Percentiles rank a stretch among this genome's conserved stretches.
phyloP scores from a whole-genome alignment of 805 yeast genomes.

The Lipomyces lipofer region DNA sequence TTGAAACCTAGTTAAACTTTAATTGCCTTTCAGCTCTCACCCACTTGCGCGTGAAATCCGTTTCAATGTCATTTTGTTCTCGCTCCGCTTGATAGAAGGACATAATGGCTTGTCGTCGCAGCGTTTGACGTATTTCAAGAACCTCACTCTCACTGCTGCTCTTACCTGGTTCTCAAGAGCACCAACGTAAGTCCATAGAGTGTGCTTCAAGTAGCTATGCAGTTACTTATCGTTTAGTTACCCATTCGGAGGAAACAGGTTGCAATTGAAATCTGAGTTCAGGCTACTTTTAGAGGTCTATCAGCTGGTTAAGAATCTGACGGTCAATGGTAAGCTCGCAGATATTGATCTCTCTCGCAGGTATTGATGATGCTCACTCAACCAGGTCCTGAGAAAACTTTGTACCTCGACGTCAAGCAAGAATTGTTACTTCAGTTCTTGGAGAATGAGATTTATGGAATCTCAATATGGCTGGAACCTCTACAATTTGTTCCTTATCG shows the following conservation, averaged over 20 bases:
- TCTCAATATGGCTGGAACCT: constrained; percentile 77
- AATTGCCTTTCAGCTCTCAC: no score
- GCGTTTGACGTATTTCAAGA: constrained; percentile 48
- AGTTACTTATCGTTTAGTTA: constrained; percentile 39
- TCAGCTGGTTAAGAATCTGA: constrained; percentile 35
- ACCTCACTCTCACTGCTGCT: constrained; percentile 61
- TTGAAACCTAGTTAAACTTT: no score
- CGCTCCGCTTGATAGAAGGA: constrained; percentile 61
- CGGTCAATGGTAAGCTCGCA: no score
- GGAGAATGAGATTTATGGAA: constrained; percentile 69
- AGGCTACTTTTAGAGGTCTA: constrained; percentile 58
- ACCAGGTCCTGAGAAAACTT: constrained; percentile 14
- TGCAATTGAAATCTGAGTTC: constrained; percentile 70
- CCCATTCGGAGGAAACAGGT: constrained; percentile 83
- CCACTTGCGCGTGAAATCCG: constrained; percentile 77
- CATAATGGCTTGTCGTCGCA: constrained; percentile 54
- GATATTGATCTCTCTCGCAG: no score
- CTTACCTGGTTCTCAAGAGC: constrained; percentile 75
- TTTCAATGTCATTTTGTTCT: constrained; percentile 69
- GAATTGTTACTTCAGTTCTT: constrained; percentile 61
- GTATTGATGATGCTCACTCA: no score
- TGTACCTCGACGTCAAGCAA: constrained; percentile 50
- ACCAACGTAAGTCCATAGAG: constrained; percentile 38
- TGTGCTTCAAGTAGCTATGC: not conserved
- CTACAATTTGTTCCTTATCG: constrained; percentile 43